A percentile compares a stretch with the other conserved stretches of the same genome.
phyloP scores from a whole-genome alignment of 2,329 filamentous ascomycete species.

The Trichoderma atrobrunneum region DNA sequence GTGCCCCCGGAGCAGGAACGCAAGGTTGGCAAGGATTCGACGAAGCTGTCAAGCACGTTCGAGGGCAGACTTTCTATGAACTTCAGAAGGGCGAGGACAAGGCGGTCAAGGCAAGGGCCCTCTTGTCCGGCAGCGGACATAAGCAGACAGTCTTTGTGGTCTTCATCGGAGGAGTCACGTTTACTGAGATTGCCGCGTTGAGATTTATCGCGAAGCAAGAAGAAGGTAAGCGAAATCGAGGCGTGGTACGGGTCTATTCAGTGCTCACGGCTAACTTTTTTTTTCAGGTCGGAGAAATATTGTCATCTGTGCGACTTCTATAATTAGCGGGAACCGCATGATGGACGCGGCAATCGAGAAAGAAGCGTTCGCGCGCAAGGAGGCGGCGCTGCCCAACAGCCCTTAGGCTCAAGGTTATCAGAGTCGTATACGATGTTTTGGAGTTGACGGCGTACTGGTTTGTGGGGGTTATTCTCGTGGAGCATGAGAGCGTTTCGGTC shows the following conservation, averaged over 20 bases:
- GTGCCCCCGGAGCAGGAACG: conserved; percentile 52
- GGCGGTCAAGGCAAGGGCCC: conserved; percentile 78
- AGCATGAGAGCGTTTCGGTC: not conserved
- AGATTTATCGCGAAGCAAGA: conserved; percentile 85
- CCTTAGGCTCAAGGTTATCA: conserved; percentile 12
- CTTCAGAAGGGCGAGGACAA: conserved; percentile 91
- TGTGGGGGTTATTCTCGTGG: conserved; percentile 1
- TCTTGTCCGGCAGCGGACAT: conserved; percentile 73
- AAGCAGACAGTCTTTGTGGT: conserved; percentile 93
- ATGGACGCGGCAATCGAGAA: conserved; percentile 83
- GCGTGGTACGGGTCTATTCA: not conserved
- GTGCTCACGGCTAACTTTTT: conserved; percentile 20
- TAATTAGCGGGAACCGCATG: conserved; percentile 85
- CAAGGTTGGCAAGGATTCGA: conserved; percentile 94
- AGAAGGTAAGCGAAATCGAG: conserved; percentile 52
- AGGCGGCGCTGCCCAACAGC: conserved; percentile 26
- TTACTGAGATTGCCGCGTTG: conserved; percentile 91
- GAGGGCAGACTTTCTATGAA: conserved; percentile 87
- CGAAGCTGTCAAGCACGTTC: conserved; percentile 81
- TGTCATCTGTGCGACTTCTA: conserved; percentile 87
- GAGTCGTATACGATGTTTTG: conserved; percentile 13
- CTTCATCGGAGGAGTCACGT: conserved; percentile 94
- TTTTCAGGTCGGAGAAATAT: conserved; percentile 70
- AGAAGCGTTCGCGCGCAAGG: conserved; percentile 53
- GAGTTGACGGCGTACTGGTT: conserved; percentile 17